Evolutionary conservation across 129 eudicot genomes (phyloP).

Genomic region (Glebionis coronaria): DNA sequence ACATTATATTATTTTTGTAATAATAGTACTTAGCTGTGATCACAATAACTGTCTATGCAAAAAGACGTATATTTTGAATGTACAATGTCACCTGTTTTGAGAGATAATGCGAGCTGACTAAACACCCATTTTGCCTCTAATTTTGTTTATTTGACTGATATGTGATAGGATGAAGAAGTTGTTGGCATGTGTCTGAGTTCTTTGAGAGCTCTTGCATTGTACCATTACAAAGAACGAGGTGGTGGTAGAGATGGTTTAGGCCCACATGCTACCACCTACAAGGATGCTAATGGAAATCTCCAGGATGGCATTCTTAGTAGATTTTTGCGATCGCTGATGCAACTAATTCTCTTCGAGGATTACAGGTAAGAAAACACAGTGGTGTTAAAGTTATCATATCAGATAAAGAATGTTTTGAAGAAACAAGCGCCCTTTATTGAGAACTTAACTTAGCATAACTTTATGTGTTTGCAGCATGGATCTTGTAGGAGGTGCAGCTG

Average conservation of each 20-base stretch:
- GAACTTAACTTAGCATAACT: background rate
- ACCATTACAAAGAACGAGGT: conserved; percentile 67
- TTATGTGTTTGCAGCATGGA: conserved; percentile 58
- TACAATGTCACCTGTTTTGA: too few species aligned
- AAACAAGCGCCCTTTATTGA: background rate
- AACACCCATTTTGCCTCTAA: conserved; percentile 7
- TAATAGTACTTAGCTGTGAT: too few species aligned
- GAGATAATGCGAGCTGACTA: background rate
- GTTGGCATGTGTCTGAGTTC: conserved; percentile 83
- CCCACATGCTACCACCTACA: conserved; percentile 56
- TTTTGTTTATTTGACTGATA: conserved; percentile 18
- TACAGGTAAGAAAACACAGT: conserved; percentile 51
- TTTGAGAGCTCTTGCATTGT: conserved; percentile 77
- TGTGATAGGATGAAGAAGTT: conserved; percentile 67
- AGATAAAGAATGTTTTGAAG: background rate
- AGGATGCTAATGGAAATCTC: conserved; percentile 50
- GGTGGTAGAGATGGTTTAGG: conserved; percentile 80
- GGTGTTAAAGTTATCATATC: background rate
- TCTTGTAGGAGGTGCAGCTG: conserved; percentile 92
- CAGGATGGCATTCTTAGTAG: conserved; percentile 81
- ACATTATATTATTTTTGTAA: too few species aligned
- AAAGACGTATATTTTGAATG: too few species aligned
- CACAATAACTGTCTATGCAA: too few species aligned
- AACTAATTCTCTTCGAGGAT: conserved; percentile 83
- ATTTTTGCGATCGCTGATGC: conserved; percentile 71